Conservation (phyloP, 108 stramenopile species). For the Fistulifera solaris region DNA sequence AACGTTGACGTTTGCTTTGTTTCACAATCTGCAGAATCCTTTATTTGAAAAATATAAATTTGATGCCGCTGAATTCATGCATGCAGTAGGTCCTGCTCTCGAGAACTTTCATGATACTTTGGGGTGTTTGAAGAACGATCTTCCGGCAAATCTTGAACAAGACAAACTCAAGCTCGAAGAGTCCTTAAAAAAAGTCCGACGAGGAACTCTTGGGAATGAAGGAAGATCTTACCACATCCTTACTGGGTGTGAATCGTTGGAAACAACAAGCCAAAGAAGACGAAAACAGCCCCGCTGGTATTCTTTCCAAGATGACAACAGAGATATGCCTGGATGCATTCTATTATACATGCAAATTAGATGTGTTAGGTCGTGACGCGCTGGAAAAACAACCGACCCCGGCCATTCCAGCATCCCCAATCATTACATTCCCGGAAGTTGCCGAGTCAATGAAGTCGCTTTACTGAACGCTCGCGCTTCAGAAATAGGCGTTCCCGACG, state of each 20-base stretch:
- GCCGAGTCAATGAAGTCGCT: conserved; percentile 18
- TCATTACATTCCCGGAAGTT: neutral
- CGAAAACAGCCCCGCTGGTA: conserved; percentile 33
- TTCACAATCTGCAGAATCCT: conserved; percentile 56
- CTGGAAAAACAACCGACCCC: neutral
- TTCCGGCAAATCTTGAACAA: neutral
- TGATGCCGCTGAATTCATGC: conserved; percentile 47
- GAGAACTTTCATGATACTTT: conserved; percentile 52
- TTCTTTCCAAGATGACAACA: conserved; percentile 34
- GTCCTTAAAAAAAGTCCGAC: conserved; percentile 1
- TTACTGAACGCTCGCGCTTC: conserved; percentile 39
- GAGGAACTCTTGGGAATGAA: neutral
- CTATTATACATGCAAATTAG: conserved; percentile 2
- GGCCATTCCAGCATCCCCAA: neutral
- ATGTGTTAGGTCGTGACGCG: neutral
- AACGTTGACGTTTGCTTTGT: conserved; percentile 45
- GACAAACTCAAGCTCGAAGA: neutral
- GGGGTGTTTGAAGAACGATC: conserved; percentile 1
- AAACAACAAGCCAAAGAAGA: conserved; percentile 28
- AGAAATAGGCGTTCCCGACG: neutral
- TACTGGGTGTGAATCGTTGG: conserved; percentile 21
- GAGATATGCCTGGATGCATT: neutral
- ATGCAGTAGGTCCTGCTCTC: conserved; percentile 59
- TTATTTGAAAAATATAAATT: conserved; percentile 42
- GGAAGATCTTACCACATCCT: neutral